phyloP scores from a whole-genome alignment of 208 protist species.

The Acanthamoeba culbertsoni region DNA sequence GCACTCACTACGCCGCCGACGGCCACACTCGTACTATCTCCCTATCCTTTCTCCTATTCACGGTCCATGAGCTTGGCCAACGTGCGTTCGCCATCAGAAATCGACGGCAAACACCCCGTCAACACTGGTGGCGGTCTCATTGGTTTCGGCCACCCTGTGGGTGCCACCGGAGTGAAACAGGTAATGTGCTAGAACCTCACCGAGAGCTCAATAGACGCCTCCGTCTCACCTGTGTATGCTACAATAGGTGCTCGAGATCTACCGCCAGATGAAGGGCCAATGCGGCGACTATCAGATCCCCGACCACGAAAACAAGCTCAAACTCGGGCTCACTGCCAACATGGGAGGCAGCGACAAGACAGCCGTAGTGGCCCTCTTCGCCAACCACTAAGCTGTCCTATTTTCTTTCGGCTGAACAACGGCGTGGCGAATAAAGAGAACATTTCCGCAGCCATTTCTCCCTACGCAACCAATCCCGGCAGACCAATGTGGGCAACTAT shows the following conservation, averaged over 20 bases:
- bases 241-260: slow-evolving; percentile 91
- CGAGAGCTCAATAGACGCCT: not conserved
- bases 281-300: slow-evolving; percentile 88
- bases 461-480: too few species aligned
- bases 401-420: too few species aligned
- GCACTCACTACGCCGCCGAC: slow-evolving; percentile 84
- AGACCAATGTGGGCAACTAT: too few species aligned
- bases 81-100: slow-evolving; percentile 70
- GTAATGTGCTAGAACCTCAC: not conserved
- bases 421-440: too few species aligned
- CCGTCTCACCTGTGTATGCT: slow-evolving; percentile 35
- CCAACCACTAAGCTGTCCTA: too few species aligned
- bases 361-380: slow-evolving; percentile 86
- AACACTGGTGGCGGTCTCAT: slow-evolving; percentile 91
- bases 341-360: slow-evolving; percentile 94
- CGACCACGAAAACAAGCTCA: slow-evolving; percentile 69
- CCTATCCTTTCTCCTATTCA: not conserved
- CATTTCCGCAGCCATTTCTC: too few species aligned
- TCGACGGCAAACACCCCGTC: slow-evolving; percentile 87
- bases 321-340: slow-evolving; percentile 89
- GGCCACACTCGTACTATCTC: slow-evolving; percentile 63
- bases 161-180: slow-evolving; percentile 64
- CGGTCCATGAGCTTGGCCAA: not conserved
- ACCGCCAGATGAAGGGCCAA: slow-evolving; percentile 91
- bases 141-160: slow-evolving; percentile 90